Base-by-base conservation (phyloP, 2,329 filamentous ascomycete genomes). In the Colletotrichum sp. region DNA sequence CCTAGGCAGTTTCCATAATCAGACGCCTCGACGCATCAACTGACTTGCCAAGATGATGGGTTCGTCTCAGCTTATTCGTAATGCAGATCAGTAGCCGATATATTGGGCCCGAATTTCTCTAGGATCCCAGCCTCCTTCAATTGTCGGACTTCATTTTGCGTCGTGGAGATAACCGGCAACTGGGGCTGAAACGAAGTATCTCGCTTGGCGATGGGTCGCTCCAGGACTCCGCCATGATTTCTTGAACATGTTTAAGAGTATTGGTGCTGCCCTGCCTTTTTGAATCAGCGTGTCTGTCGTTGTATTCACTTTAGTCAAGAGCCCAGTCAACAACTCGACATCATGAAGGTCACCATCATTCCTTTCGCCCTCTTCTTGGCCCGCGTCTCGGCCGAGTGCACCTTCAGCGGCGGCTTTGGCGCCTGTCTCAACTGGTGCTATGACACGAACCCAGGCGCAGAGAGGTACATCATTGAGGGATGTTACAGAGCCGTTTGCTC, bases 111-210 rank as follows among this genome's bases (percentile, higher is more conserved):
- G 2, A 6, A 6, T n/a, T 11, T 11, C 16, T 3, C 16, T 6
- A 2, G 5, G 39, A 6, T 11, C 2, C 36, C 8, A n/a, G 11
- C 8, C 3, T 44, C 2, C 39, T 44, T 8, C 8, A 19, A 44
- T 11, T 11, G 8, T 44, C 0, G 1, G 8, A 0, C 6, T 19
- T 19, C 16, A 44, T 19, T 3, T 44, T 0, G 2, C 8, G 36
- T 39, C 36, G 16, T 9, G 36, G 36, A 19, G 36, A 9, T 6
- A 11, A 44, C 8, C 5, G 1, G 39, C 39, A 11, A 11, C 19
- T 44, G 39, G 16, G 19, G 39, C 39, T 44, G 19, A 2, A 44
- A 44, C 19, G 39, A 44, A 5, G 11, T n/a, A 12, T 11, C 6
- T 44, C 5, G 9, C 39, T n/a, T 6, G 39, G 39, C 19, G 0